These are phyloP conservation scores for Jacaranda copaia DNA, from an alignment of 257 asterid genomes.

Conservation along the genomic window DNA sequence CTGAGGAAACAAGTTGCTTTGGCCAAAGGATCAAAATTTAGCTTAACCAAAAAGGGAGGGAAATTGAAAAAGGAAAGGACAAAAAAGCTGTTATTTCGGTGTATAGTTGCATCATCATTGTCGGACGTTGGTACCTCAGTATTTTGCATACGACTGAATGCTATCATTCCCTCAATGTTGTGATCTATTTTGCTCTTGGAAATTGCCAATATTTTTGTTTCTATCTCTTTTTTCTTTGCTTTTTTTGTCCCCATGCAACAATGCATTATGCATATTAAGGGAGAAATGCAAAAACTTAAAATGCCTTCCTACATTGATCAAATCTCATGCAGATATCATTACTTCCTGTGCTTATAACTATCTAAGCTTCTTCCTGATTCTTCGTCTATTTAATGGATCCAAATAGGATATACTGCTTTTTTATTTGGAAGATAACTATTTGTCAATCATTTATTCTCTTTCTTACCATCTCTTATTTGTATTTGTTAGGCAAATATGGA, in stretches of 20 bases:
- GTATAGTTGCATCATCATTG: conserved; percentile 12
- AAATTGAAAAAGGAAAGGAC: conserved; percentile 4
- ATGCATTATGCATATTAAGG: conserved; percentile 13
- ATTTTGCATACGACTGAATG: conserved; percentile 30
- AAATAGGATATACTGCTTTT: conserved; percentile 23
- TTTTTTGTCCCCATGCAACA: conserved; percentile 9
- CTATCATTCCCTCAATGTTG: conserved; percentile 20
- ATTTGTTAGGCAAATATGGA: conserved; percentile 83
- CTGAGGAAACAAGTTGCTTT: conserved; percentile 92
- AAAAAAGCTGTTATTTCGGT: conserved; percentile 21
- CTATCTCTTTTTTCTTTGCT: conserved; percentile 6
- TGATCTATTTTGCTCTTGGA: conserved; percentile 27
- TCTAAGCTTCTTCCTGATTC: conserved; percentile 20
- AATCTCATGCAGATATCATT: conserved; percentile 27
- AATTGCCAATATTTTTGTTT: background rate
- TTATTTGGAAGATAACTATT: conserved; percentile 29
- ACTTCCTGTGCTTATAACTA: conserved; percentile 29
- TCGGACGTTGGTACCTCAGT: conserved; percentile 13
- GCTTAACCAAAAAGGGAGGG: conserved; percentile 50
- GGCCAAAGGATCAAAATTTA: conserved; percentile 78
- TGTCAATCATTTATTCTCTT: conserved; percentile 23
- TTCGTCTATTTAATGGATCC: conserved; percentile 14
- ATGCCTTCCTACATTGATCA: conserved; percentile 20
- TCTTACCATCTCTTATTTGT: conserved; percentile 27
- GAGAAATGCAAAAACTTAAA: conserved; percentile 12